Evolutionary conservation across 371 early-diverging fungal genomes (phyloP).

Genomic region (Choanephora cucurbitarum): DNA sequence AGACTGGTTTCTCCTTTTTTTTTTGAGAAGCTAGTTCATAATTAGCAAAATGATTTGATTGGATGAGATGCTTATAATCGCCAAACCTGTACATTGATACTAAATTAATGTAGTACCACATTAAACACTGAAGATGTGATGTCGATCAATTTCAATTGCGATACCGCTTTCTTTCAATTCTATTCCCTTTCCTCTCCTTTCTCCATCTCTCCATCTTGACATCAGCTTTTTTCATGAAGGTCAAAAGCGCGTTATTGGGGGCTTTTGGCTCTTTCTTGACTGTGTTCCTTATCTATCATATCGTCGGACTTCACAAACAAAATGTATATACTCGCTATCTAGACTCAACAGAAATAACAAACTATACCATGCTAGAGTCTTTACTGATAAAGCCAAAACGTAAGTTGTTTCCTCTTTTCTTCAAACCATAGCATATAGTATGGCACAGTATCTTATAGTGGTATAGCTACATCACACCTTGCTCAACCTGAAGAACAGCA

Average conservation of each 20-base stretch:
- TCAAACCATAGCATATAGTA: too few relatives aligned
- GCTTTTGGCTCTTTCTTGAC: slow-evolving; percentile 14
- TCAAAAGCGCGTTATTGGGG: slow-evolving; percentile 10
- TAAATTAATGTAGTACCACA: not conserved
- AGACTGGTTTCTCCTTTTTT: too few relatives aligned
- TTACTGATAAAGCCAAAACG: slow-evolving; percentile 25
- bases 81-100: not conserved
- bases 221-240: slow-evolving; percentile 5
- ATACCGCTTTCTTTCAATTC: too few relatives aligned
- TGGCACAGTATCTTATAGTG: not conserved
- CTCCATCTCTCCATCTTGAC: too few relatives aligned
- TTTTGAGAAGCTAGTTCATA: too few relatives aligned
- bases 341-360: slow-evolving; percentile 37
- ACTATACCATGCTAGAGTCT: slow-evolving; percentile 32
- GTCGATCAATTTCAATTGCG: too few relatives aligned
- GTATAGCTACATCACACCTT: not conserved
- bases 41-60: too few relatives aligned
- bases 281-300: slow-evolving; percentile 13
- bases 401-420: slow-evolving; percentile 4
- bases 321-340: slow-evolving; percentile 4
- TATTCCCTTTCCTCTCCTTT: too few relatives aligned
- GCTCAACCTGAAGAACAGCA: too few relatives aligned
- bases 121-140: not conserved
- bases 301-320: slow-evolving; percentile 8
- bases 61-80: too few relatives aligned